Evolutionary conservation across 208 protist genomes (phyloP), one percentile per base, ranked within the genome.

Genomic region (Lotmaria passim): DNA sequence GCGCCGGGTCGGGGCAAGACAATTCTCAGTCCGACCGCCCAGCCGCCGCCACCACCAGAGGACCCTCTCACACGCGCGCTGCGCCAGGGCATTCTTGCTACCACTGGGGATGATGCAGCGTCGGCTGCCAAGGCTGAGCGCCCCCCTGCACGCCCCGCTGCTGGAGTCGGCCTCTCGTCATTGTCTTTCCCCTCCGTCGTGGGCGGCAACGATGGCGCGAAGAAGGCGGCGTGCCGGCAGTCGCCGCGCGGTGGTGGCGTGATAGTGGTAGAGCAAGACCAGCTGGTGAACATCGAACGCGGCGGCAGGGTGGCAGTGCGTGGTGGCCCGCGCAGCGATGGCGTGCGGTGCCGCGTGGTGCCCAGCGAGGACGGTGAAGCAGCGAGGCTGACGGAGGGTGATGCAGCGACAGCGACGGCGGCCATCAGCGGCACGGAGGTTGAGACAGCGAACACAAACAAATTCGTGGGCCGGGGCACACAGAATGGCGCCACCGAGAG

Each of bases 251-350:
- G n/a, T 23, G 30, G 33, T 23, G 64, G 57, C 14, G 48, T 77
- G 46, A n/a, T 77, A 24, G 46, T 48, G 4, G 71, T 77, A 11
- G 71, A 77, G 71, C 61, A 70, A 41, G 71, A 77, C 51, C 63
- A 41, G 21, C 62, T 70, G 10, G 44, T 21, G 53, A 61, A 3
- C 48, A 52, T 26, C 39, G 71, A 70, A 19, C 71, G 71, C 24
- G 31, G 43, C 5, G 33, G 34, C 34, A 57, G 52, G 12, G 3
- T 24, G 43, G 10, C 31, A 21, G 39, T 17, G 31, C 53, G 48
- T 6, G 41, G 46, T 12, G 56, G 59, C 28, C 33, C 44, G 21
- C 63, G 63, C 26, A 77, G 67, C 39, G 56, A 77, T 23, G 63
- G 30, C 5, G 64, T 77, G 38, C 30, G 33, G 23, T 77, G 71